Evolutionary conservation across 2,329 filamentous ascomycete species (phyloP).

Genomic region (Hypoxylon sp.): DNA sequence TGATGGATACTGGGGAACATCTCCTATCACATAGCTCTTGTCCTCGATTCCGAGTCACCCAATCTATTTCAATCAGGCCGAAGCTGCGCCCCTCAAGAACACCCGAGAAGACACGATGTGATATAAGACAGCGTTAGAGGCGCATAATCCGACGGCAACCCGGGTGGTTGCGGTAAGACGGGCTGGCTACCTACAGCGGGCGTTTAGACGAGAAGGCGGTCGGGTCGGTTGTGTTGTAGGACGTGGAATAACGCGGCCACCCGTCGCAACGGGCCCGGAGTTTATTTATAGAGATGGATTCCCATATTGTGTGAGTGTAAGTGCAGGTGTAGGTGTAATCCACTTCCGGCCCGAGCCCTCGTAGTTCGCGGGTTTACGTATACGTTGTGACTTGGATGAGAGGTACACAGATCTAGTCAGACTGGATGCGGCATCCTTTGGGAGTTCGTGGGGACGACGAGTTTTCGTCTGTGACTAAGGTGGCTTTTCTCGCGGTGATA

Average conservation of each 20-base stretch:
- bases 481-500: not conserved
- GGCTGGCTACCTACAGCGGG: slow-evolving; percentile 35
- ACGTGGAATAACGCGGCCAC: slow-evolving; percentile 12
- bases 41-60: not conserved
- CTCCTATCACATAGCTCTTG: not conserved
- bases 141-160: slow-evolving; percentile 7
- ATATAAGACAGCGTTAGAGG: not conserved
- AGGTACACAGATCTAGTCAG: not conserved
- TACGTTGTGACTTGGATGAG: not conserved
- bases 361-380: not conserved
- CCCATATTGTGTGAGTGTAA: not conserved
- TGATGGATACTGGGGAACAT: not conserved
- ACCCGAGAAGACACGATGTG: not conserved
- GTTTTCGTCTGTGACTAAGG: not conserved
- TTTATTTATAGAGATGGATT: slow-evolving; percentile 13
- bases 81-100: not conserved
- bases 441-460: not conserved
- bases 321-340: not conserved
- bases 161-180: slow-evolving; percentile 16
- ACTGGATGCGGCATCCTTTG: not conserved
- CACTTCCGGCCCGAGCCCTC: slow-evolving; percentile 9
- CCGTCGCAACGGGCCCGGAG: slow-evolving; percentile 24
- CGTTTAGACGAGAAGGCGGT: slow-evolving; percentile 17
- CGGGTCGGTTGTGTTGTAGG: slow-evolving; percentile 7
- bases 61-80: slow-evolving; percentile 30